Conservation (phyloP, 2,329 filamentous ascomycete genomes). For the Aspergillus pseudoterreus region DNA sequence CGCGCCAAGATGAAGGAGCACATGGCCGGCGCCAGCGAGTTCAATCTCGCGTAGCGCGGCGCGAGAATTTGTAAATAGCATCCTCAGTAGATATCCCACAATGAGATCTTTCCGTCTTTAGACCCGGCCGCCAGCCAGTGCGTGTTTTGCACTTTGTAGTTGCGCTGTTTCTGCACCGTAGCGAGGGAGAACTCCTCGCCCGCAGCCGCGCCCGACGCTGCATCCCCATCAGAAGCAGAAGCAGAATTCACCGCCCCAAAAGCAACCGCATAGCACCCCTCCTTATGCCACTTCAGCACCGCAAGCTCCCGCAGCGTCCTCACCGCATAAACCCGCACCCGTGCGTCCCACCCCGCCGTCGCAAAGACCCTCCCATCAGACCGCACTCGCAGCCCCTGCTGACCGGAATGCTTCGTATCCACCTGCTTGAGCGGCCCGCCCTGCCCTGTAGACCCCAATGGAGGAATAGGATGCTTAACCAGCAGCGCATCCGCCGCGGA, state of each 20-base stretch:
- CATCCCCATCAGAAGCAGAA: neutral
- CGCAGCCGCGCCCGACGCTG: neutral
- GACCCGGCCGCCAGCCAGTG: constrained; percentile 90
- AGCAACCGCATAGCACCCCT: constrained; percentile 76
- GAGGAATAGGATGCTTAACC: constrained; percentile 67
- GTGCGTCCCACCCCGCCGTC: constrained; percentile 89
- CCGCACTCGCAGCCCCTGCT: constrained; percentile 74
- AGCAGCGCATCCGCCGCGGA: constrained; percentile 79
- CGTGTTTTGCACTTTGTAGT: constrained; percentile 61
- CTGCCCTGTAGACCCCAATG: constrained; percentile 9
- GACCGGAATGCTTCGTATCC: constrained; percentile 84
- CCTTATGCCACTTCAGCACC: constrained; percentile 89
- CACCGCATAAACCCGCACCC: constrained; percentile 73
- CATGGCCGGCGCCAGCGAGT: constrained; percentile 52
- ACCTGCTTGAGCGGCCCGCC: constrained; percentile 54
- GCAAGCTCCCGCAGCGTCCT: constrained; percentile 83
- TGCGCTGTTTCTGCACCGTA: constrained; percentile 61
- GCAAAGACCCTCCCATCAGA: constrained; percentile 80
- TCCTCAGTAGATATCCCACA: constrained; percentile 86
- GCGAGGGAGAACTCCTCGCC: constrained; percentile 26
- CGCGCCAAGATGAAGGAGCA: constrained; percentile 50
- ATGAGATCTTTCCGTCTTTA: constrained; percentile 90
- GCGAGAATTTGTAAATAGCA: constrained; percentile 24
- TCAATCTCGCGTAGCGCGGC: constrained; percentile 51
- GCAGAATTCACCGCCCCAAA: constrained; percentile 53